phyloP scores from a whole-genome alignment of 768 basidiomycete genomes.

The Neoboletus brunneissimus region DNA sequence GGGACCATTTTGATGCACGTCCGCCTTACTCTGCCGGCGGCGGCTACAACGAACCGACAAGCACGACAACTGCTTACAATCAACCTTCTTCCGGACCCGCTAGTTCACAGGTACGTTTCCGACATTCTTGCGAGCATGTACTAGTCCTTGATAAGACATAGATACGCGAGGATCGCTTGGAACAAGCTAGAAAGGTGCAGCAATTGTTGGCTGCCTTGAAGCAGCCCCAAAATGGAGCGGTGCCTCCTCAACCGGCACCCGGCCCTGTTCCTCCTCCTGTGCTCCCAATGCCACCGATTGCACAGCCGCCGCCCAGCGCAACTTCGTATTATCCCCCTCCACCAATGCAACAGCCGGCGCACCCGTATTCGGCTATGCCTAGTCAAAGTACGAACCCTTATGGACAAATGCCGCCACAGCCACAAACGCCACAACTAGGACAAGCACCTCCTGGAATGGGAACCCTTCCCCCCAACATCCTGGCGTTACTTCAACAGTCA shows the following conservation, averaged over 20 bases:
- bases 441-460: slow-evolving; percentile 37
- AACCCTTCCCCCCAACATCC: slow-evolving; percentile 61
- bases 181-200: slow-evolving; percentile 85
- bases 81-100: slow-evolving; percentile 22
- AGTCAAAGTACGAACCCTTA: slow-evolving; percentile 24
- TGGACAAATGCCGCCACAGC: slow-evolving; percentile 29
- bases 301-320: slow-evolving; percentile 28
- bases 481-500: slow-evolving; percentile 62
- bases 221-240: slow-evolving; percentile 49
- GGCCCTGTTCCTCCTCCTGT: slow-evolving; percentile 36
- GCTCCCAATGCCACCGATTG: slow-evolving; percentile 36
- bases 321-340: slow-evolving; percentile 45
- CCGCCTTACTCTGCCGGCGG: slow-evolving; percentile 32
- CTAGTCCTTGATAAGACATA: slow-evolving; percentile 2
- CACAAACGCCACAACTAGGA: slow-evolving; percentile 29
- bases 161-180: slow-evolving; percentile 68
- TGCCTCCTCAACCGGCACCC: slow-evolving; percentile 27
- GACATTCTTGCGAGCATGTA: not conserved
- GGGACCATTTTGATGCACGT: slow-evolving; percentile 43
- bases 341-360: slow-evolving; percentile 31
- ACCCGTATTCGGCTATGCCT: slow-evolving; percentile 24
- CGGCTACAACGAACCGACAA: slow-evolving; percentile 28
- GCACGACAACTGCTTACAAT: slow-evolving; percentile 19
- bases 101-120: slow-evolving; percentile 32
- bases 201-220: slow-evolving; percentile 81